These are phyloP conservation scores for Brassica rapa DNA, from an alignment of 345 rosid genomes.

Conservation along the genomic window DNA sequence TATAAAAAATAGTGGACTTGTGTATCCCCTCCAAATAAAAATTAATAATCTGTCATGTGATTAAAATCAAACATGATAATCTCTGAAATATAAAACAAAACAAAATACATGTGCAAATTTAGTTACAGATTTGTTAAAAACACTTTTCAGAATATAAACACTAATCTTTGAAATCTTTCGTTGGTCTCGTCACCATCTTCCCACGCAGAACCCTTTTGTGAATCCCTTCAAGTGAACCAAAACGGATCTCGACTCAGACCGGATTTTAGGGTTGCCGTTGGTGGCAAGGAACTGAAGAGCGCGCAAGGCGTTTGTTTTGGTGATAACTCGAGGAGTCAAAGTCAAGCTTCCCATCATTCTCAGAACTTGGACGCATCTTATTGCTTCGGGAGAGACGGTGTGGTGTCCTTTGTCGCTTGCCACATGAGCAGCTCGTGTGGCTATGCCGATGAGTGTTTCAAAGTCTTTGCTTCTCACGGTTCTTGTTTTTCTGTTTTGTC, in stretches of 20 bases:
- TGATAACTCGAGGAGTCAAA: slow-evolving; percentile 6
- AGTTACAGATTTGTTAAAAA: background rate
- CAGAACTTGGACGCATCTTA: slow-evolving; percentile 3
- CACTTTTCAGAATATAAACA: background rate
- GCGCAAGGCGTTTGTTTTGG: background rate
- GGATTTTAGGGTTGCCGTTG: slow-evolving; percentile 36
- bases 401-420: slow-evolving; percentile 24
- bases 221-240: slow-evolving; percentile 23
- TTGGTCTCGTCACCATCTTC: background rate
- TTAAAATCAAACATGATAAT: no score
- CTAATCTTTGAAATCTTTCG: background rate
- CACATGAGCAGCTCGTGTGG: slow-evolving; percentile 15
- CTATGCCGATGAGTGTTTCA: background rate
- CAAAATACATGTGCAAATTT: no score
- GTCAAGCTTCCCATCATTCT: slow-evolving; percentile 24
- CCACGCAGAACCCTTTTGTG: background rate
- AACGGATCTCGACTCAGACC: slow-evolving; percentile 13
- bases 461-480: background rate
- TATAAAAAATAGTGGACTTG: no score
- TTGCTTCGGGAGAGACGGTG: slow-evolving; percentile 31
- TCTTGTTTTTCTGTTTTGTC: background rate
- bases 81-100: no score
- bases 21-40: no score
- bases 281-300: background rate
- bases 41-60: no score